Percentiles rank a stretch among this genome's conserved stretches.
Evolutionary conservation across 345 rosid species (phyloP).

Genomic region (Boechera retrofracta): DNA sequence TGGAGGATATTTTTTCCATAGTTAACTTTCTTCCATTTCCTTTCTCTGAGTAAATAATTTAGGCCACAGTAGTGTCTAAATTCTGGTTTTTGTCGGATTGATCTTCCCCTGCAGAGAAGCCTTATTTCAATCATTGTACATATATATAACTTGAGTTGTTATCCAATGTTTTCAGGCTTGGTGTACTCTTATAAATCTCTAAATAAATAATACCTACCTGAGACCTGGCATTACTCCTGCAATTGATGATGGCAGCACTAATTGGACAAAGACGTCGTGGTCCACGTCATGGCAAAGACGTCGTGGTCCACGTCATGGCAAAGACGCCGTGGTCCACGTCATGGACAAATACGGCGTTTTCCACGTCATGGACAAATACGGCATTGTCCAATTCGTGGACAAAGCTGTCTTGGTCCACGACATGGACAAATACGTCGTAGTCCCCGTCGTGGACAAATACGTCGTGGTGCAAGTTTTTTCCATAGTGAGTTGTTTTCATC

Average conservation of each 20-base stretch:
- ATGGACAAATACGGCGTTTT: too few relatives aligned
- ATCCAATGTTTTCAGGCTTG: constrained; percentile 64
- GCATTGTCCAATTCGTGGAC: background rate
- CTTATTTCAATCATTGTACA: background rate
- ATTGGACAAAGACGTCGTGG: background rate
- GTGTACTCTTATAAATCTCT: constrained; percentile 66
- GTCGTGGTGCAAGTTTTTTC: too few relatives aligned
- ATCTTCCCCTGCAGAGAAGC: too few relatives aligned
- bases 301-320: too few relatives aligned
- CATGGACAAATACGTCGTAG: too few relatives aligned
- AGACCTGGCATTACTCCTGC: constrained; percentile 71
- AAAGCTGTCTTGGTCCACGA: too few relatives aligned
- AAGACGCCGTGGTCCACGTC: too few relatives aligned
- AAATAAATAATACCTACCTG: constrained; percentile 54
- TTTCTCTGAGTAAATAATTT: background rate
- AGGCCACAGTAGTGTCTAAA: constrained; percentile 1
- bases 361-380: too few relatives aligned
- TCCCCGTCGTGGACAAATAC: too few relatives aligned
- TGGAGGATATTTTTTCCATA: background rate
- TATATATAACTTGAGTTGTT: constrained; percentile 9
- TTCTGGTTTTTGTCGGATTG: background rate
- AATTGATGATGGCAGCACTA: constrained; percentile 41
- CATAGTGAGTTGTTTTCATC: too few relatives aligned
- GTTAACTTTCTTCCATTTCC: constrained; percentile 19
- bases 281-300: too few relatives aligned